Percentiles rank a stretch among this genome's conserved stretches.
phyloP scores from a whole-genome alignment of 371 early-diverging fungal species.

The Blakeslea trispora region DNA sequence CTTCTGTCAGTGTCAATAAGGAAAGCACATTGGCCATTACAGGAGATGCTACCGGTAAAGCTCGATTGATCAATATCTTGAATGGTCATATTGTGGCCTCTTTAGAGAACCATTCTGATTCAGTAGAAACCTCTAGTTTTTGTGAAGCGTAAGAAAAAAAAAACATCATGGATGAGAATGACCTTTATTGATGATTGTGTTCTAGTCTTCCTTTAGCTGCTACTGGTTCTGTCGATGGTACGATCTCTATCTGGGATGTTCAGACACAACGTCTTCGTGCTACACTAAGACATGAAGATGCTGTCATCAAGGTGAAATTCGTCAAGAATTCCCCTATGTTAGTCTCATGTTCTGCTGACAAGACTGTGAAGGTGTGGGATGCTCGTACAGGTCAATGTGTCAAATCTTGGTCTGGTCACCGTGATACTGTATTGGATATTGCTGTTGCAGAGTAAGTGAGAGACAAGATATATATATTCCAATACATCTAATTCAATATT shows the following conservation, averaged over 20 bases:
- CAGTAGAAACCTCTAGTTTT: slow-evolving; percentile 78
- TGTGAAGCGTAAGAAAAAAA: slow-evolving; percentile 54
- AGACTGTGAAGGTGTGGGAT: slow-evolving; percentile 86
- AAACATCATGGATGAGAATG: neutral
- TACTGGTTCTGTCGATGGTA: slow-evolving; percentile 89
- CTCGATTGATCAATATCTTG: slow-evolving; percentile 72
- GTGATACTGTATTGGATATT: slow-evolving; percentile 84
- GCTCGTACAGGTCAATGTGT: slow-evolving; percentile 72
- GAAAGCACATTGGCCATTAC: slow-evolving; percentile 82
- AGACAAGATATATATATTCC: neutral
- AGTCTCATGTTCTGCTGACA: slow-evolving; percentile 75
- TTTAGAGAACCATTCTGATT: slow-evolving; percentile 76
- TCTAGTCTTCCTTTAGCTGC: slow-evolving; percentile 72
- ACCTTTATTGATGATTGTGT: neutral
- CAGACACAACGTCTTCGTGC: slow-evolving; percentile 72
- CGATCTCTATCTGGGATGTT: slow-evolving; percentile 86
- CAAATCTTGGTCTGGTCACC: slow-evolving; percentile 82
- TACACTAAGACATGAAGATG: slow-evolving; percentile 77
- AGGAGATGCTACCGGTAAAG: slow-evolving; percentile 80
- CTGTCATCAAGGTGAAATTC: slow-evolving; percentile 80
- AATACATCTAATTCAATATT: neutral
- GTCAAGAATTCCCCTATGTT: slow-evolving; percentile 67
- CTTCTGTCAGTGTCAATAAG: slow-evolving; percentile 70
- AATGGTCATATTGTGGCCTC: slow-evolving; percentile 74
- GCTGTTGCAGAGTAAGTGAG: slow-evolving; percentile 62